Percentiles rank a stretch among this genome's conserved stretches.
phyloP scores from a whole-genome alignment of 2,329 filamentous ascomycete genomes.

The Teratosphaeria viscida region DNA sequence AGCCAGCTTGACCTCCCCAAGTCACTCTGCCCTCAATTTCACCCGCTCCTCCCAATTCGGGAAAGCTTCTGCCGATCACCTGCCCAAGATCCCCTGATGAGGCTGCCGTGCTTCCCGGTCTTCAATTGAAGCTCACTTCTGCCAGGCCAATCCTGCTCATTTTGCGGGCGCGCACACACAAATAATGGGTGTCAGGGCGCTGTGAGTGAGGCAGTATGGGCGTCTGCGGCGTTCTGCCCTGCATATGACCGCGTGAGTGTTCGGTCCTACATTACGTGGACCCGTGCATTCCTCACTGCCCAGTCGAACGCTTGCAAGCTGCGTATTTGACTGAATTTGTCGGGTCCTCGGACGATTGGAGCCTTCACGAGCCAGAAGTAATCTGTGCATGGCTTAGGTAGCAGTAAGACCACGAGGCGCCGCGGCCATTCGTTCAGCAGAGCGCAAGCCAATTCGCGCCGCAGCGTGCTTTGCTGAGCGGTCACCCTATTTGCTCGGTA shows the following conservation, averaged over 20 bases:
- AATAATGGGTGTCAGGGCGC: not conserved
- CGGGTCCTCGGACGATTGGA: too few relatives aligned
- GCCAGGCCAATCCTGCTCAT: not conserved
- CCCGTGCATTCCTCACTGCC: too few relatives aligned
- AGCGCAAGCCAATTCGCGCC: not conserved
- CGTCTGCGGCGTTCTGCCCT: not conserved
- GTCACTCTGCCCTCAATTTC: not conserved
- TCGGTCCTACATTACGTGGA: too few relatives aligned
- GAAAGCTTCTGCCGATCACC: not conserved
- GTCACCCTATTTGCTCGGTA: too few relatives aligned
- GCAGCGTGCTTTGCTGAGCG: too few relatives aligned
- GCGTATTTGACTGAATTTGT: too few relatives aligned
- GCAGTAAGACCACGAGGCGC: not conserved
- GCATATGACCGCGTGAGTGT: not conserved
- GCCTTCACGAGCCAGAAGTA: too few relatives aligned
- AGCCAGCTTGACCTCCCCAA: not conserved
- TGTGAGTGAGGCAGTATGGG: not conserved
- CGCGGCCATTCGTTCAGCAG: not conserved
- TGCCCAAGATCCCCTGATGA: not conserved
- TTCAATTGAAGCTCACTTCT: not conserved
- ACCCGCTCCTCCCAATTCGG: not conserved
- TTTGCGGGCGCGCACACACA: not conserved
- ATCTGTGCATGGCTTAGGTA: not conserved
- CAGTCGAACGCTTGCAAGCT: too few relatives aligned
- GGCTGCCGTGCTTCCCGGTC: not conserved